phyloP scores from a whole-genome alignment of 805 yeast species.

The Wickerhamiella azyma region DNA sequence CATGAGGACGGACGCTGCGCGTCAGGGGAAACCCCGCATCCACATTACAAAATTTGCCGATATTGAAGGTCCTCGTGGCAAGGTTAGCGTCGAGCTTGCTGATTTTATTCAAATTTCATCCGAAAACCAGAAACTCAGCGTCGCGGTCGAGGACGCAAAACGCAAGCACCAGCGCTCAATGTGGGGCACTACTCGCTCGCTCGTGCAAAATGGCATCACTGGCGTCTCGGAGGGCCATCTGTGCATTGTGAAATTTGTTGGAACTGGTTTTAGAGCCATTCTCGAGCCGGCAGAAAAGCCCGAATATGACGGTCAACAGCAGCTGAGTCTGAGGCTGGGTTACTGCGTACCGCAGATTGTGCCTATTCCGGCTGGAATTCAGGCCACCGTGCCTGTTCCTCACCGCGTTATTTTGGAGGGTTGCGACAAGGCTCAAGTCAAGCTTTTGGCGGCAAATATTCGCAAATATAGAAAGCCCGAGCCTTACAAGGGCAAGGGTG shows the following conservation, averaged over 20 bases:
- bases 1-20: conserved; percentile 44
- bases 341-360: conserved; percentile 69
- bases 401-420: conserved; percentile 81
- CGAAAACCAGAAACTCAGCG: conserved; percentile 29
- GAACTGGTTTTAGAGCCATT: conserved; percentile 91
- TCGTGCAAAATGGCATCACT: conserved; percentile 58
- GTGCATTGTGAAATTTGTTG: conserved; percentile 75
- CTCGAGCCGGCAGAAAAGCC: conserved; percentile 38
- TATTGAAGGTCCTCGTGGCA: conserved; percentile 69
- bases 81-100: conserved; percentile 50
- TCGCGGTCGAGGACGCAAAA: conserved; percentile 43
- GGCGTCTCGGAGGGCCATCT: conserved; percentile 94
- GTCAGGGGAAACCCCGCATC: conserved; percentile 51
- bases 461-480: conserved; percentile 90
- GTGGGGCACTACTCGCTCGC: conserved; percentile 90
- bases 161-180: conserved; percentile 63
- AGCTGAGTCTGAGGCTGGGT: conserved; percentile 73
- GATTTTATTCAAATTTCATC: conserved; percentile 42
- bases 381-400: conserved; percentile 68
- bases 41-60: conserved; percentile 44
- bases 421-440: conserved; percentile 72
- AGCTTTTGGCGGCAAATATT: conserved; percentile 74
- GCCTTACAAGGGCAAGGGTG: conserved; percentile 97
- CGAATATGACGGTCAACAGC: conserved; percentile 30
- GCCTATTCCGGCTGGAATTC: conserved; percentile 61